Evolutionary conservation across 2,329 filamentous ascomycete genomes (phyloP), one percentile per base, ranked within the genome.

Genomic region (Mycosphaerella arachidis): DNA sequence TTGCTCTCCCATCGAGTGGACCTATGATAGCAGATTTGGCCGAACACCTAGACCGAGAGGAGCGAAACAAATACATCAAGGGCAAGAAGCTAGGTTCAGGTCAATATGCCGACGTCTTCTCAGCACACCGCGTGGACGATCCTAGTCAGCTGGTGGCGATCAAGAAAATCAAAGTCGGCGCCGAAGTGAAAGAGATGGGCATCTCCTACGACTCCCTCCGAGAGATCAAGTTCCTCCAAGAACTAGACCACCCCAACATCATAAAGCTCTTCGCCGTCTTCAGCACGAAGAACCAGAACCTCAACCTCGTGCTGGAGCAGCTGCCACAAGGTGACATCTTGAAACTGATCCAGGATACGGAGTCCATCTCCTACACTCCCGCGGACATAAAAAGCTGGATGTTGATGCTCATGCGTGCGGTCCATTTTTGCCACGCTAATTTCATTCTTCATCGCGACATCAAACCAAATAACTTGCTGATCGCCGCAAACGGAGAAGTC

Each of bases 381-480:
- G 89, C 90, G 18, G 94, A 99, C 75, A 92, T 97, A 75, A 99
- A 99, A 75, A 89, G 92, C 16, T 99, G 94, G 94, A 96, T 97
- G 88, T 90, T 90, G 64, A 97, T 97, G 94, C 83, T 97, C n/a
- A 85, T 84, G 30, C 87, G 93, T 46, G 94, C 90, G 29, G 86
- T 97, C 30, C 96, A 91, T 88, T 99, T 96, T 80, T 97, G 94
- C 76, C 94, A 99, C 76, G 90, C 92, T 73, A 95, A 94, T 74
- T 93, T 89, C 69, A 85, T 99, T 18, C 82, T 99, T 31, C 94
- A 99, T 77, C 90, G 94, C 68, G 94, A 99, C 80, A 97, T 99
- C 81, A 99, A 99, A 78, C 93, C 93, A 52, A 97, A 97, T 84
- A 99, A 99, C 79, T 79, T 97, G 76, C 82, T 99, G 61, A 96